Base-by-base conservation (phyloP, 768 basidiomycete genomes). In the Floccularia luteovirens region DNA sequence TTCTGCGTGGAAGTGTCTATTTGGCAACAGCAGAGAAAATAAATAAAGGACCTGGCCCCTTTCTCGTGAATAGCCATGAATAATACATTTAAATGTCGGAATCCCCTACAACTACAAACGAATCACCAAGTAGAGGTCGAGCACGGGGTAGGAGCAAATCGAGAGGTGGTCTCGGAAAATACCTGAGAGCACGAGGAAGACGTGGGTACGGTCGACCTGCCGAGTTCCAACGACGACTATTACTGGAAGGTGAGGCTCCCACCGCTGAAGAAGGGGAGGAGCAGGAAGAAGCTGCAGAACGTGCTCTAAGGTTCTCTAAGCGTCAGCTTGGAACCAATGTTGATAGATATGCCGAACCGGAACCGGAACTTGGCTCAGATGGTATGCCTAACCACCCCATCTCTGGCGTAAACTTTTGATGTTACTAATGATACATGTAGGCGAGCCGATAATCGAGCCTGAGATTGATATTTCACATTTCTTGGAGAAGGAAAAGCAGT, bases 381-480 rank as follows among this genome's bases (percentile, higher is more conserved):
- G 85, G 86, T 82, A 49, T 17, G 67, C 53, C 10, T 37, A n/a
- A n/a, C n/a, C n/a, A n/a, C 4, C 27, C 3, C 25, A 39, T 28
- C 24, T 43, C 2, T 17, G 19, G 19, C 13, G 14, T 31, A n/a
- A 20, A 12, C 27, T 12, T 36, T 4, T 41, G 21, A 24, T 38
- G 4, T 21, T 30, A 21, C 34, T 25, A 11, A 16, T 16, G 25
- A 32, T 10, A 11, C 14, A 5, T 19, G 16, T 28, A 82, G 83
- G 84, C 3, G 80, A 86, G 56, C 77, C 72, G 5, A 66, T 75
- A 11, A 55, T 68, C 0, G 85, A 87, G 43, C 82, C 82, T 3
- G 83, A 89, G 53, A 70, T 88, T 5, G 84, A 90, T 58, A 51
- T 90, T 1, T 73, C 82, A 0, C 43, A 62, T 0, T 85, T 90